Evolutionary conservation across 352 stramenopile species (phyloP).

Genomic region (Globisporangium echinulatum): DNA sequence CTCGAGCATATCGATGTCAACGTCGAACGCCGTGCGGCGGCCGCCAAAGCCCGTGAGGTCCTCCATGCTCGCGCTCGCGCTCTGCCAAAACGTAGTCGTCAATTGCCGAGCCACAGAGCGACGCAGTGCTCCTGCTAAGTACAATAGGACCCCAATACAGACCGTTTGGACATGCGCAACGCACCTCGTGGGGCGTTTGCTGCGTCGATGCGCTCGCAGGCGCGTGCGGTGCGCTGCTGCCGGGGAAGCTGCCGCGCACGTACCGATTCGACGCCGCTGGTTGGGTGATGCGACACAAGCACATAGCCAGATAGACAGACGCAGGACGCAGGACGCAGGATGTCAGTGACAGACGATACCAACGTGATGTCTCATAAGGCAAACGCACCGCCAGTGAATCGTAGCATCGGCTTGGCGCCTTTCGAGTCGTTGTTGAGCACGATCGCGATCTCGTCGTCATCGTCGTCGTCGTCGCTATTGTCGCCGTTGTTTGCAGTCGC

Average conservation of each 20-base stretch:
- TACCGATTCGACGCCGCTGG: slow-evolving; percentile 52
- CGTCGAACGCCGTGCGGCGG: slow-evolving; percentile 85
- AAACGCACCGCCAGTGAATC: slow-evolving; percentile 52
- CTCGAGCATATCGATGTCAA: slow-evolving; percentile 89
- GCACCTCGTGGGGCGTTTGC: slow-evolving; percentile 20
- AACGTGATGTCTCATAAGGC: background rate
- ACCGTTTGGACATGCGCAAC: background rate
- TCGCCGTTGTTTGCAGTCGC: slow-evolving; percentile 6
- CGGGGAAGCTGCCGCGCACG: slow-evolving; percentile 52
- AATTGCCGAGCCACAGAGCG: background rate
- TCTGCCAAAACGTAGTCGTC: background rate
- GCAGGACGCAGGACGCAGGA: background rate
- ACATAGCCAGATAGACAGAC: background rate
- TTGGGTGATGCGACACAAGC: background rate
- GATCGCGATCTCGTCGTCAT: slow-evolving; percentile 82
- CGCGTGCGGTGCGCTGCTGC: slow-evolving; percentile 13
- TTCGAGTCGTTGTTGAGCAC: slow-evolving; percentile 61
- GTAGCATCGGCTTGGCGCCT: slow-evolving; percentile 61
- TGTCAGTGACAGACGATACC: background rate
- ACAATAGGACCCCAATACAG: no score
- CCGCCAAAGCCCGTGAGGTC: slow-evolving; percentile 74
- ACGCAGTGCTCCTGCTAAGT: no score
- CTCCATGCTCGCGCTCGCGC: slow-evolving; percentile 21
- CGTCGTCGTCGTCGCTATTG: slow-evolving; percentile 71
- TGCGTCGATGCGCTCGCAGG: slow-evolving; percentile 1